Percentiles rank a stretch among this genome's conserved stretches.
Evolutionary conservation across 805 yeast genomes (phyloP).

Genomic region (Nakazawaea ambrosiae): DNA sequence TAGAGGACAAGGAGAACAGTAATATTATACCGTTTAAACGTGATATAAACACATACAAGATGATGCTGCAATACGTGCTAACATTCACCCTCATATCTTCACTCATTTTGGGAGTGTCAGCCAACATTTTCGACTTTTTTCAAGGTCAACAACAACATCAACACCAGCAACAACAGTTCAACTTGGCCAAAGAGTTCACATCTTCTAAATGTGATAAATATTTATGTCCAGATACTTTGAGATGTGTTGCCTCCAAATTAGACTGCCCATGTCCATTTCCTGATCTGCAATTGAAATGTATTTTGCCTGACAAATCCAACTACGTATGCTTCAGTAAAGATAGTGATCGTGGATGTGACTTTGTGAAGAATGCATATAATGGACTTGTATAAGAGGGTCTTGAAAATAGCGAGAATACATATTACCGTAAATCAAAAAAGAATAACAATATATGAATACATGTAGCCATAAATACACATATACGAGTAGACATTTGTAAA

Average conservation of each 20-base stretch:
- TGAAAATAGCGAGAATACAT: no score
- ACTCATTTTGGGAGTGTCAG: no score
- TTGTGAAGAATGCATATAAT: conserved; percentile 68
- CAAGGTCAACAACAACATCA: conserved; percentile 23
- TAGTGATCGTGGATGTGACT: conserved; percentile 75
- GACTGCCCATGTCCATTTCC: conserved; percentile 93
- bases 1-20: no score
- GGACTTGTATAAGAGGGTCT: conserved; percentile 43
- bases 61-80: no score
- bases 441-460: conserved; percentile 5
- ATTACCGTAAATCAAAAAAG: background rate
- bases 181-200: conserved; percentile 31
- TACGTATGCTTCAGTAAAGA: conserved; percentile 76
- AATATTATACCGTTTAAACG: no score
- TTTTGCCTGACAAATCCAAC: conserved; percentile 56
- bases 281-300: conserved; percentile 75
- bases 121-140: conserved; percentile 8
- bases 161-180: conserved; percentile 26
- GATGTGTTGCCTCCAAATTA: conserved; percentile 60
- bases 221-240: conserved; percentile 76
- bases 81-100: no score
- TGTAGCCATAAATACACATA: background rate
- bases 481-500: no score
- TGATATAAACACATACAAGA: no score
- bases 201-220: conserved; percentile 51